Conservation (phyloP, 495 filamentous ascomycete genomes). For the Parachaetomium inaequale region DNA sequence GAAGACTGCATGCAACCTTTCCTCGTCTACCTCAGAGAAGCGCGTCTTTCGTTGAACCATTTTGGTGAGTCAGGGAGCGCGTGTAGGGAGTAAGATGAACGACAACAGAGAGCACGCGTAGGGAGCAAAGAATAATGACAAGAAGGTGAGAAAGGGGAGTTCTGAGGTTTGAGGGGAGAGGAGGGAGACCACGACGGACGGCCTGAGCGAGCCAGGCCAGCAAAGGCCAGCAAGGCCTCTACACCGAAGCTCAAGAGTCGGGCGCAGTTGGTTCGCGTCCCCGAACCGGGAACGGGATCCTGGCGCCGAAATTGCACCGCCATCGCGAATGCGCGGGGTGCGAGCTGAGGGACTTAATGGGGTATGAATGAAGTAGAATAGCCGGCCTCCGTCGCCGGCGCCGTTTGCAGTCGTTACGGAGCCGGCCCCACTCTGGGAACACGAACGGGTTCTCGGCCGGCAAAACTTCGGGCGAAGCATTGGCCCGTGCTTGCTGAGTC, state of each 20-base stretch:
- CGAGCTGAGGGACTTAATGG: neutral
- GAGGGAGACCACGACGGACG: neutral
- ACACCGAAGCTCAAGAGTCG: neutral
- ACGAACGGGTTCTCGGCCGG: conserved; percentile 1
- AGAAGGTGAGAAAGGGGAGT: neutral
- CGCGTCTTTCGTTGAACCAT: neutral
- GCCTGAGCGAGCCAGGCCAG: conserved; percentile 2
- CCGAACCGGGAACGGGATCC: conserved; percentile 6
- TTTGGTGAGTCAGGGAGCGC: neutral
- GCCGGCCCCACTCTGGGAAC: neutral
- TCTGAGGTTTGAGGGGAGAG: neutral
- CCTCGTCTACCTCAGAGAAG: neutral
- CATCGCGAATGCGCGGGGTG: conserved; percentile 6
- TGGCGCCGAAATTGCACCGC: conserved; percentile 1
- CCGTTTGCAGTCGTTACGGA: conserved; percentile 1
- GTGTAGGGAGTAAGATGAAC: neutral
- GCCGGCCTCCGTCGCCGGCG: conserved; percentile 8
- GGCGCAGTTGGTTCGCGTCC: too few species aligned
- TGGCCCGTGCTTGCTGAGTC: neutral
- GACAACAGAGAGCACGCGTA: neutral
- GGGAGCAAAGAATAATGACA: neutral
- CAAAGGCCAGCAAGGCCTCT: too few species aligned
- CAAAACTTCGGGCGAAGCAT: neutral
- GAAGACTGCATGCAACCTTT: neutral
- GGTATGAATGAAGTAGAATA: conserved; percentile 8